Conservation (phyloP, 2,329 filamentous ascomycete genomes). For the Fusarium sp. region DNA sequence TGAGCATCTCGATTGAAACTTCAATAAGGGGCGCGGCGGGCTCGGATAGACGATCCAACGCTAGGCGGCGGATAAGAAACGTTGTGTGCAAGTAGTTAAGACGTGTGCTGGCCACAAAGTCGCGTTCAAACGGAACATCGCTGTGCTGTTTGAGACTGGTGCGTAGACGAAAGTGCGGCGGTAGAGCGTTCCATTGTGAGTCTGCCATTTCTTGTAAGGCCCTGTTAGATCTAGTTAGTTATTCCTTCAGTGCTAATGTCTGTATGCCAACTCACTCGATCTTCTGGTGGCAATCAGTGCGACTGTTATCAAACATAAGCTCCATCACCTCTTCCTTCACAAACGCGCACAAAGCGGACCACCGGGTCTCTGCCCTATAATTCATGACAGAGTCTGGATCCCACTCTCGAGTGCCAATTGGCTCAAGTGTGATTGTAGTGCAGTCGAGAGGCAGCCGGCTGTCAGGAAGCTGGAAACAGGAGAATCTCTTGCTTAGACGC, state of each 20-base stretch:
- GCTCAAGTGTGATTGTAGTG: not conserved
- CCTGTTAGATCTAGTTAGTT: not conserved
- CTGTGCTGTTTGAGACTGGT: not conserved
- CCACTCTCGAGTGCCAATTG: not conserved
- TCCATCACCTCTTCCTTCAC: not conserved
- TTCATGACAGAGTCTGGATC: not conserved
- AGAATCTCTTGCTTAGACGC: not conserved
- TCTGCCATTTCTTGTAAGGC: not conserved
- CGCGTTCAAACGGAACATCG: not conserved
- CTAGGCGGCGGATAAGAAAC: not conserved
- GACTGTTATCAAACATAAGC: not conserved
- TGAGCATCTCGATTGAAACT: not conserved
- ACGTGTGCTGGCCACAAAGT: not conserved
- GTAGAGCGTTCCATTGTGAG: not conserved
- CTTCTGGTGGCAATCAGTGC: not conserved
- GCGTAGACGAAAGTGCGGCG: not conserved
- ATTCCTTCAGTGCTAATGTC: fast-evolving
- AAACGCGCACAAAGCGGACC: not conserved
- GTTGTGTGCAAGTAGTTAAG: not conserved
- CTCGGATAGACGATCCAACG: not conserved
- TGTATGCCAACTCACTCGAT: not conserved
- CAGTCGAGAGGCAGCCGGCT: not conserved
- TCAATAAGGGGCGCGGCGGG: not conserved
- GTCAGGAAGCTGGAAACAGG: not conserved
- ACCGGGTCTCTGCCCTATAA: not conserved